phyloP scores from a whole-genome alignment of 2,329 filamentous ascomycete genomes.

The Cadophora sp. region DNA sequence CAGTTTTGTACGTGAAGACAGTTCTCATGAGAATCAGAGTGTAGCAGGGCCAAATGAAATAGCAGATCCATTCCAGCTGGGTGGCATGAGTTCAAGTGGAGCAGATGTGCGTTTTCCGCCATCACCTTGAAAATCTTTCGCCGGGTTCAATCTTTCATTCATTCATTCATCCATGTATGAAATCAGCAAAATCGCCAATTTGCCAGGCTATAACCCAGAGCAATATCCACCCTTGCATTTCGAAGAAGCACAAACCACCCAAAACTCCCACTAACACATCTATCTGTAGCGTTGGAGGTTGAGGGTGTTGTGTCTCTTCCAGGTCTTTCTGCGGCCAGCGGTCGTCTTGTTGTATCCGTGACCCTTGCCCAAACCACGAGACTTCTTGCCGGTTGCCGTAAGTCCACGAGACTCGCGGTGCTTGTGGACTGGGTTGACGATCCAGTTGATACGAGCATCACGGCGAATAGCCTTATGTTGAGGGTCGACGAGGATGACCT shows the following conservation, averaged over 20 bases:
- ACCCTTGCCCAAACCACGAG: conserved; percentile 98
- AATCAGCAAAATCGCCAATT: conserved; percentile 36
- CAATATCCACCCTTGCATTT: conserved; percentile 35
- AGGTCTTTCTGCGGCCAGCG: conserved; percentile 98
- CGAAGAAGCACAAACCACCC: conserved; percentile 36
- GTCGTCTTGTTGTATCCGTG: conserved; percentile 99
- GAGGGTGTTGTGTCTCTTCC: conserved; percentile 99
- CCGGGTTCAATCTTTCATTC: conserved; percentile 23
- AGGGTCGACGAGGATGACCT: conserved; percentile 99
- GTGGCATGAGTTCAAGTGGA: neutral
- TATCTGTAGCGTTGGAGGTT: conserved; percentile 98
- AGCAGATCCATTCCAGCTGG: neutral
- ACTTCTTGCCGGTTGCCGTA: conserved; percentile 99
- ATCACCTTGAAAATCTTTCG: conserved; percentile 4
- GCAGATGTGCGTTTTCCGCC: neutral
- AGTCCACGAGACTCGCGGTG: conserved; percentile 98
- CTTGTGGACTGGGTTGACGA: conserved; percentile 99
- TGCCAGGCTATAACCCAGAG: conserved; percentile 35
- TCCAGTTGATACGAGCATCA: conserved; percentile 99
- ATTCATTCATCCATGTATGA: conserved; percentile 35
- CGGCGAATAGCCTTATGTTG: conserved; percentile 99
- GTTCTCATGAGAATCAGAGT: neutral
- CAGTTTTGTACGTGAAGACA: neutral
- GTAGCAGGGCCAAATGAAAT: neutral
- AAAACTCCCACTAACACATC: conserved; percentile 41